A percentile compares a stretch with the other conserved stretches of the same genome.
phyloP scores from a whole-genome alignment of 1,284 basidiomycete genomes.

The Cystobasidium pallidum region DNA sequence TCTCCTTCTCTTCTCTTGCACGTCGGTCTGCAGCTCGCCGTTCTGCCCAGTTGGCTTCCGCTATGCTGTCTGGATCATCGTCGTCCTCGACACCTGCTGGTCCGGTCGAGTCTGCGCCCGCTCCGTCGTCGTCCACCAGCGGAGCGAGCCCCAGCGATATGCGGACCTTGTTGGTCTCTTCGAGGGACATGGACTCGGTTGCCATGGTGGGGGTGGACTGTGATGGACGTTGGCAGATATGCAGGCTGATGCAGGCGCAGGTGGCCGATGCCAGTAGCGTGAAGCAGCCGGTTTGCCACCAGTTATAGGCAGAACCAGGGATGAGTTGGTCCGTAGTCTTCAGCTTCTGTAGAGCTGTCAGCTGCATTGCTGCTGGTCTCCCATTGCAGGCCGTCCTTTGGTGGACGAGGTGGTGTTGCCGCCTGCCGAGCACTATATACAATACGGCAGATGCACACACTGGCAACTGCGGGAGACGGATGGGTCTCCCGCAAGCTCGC shows the following conservation, averaged over 20 bases:
- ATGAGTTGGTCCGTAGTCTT: too few relatives aligned
- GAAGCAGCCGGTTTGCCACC: not conserved
- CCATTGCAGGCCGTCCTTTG: too few relatives aligned
- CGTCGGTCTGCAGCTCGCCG: constrained; percentile 70
- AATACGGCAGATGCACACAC: too few relatives aligned
- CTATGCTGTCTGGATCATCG: constrained; percentile 58
- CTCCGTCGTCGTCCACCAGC: constrained; percentile 63
- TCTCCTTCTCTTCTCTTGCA: constrained; percentile 70
- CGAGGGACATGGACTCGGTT: constrained; percentile 81
- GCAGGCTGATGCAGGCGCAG: too few relatives aligned
- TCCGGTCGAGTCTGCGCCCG: constrained; percentile 23
- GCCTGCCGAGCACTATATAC: too few relatives aligned
- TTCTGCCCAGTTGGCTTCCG: constrained; percentile 80
- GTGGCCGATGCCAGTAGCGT: too few relatives aligned
- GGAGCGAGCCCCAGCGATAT: constrained; percentile 92
- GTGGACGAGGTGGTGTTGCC: too few relatives aligned
- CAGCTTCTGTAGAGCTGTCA: too few relatives aligned
- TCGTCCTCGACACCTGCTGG: constrained; percentile 43
- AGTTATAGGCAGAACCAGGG: not conserved
- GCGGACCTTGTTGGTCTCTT: constrained; percentile 98
- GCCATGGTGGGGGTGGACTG: constrained; percentile 14
- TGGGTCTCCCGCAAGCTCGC: too few relatives aligned
- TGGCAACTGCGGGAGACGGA: too few relatives aligned
- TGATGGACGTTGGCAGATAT: not conserved
- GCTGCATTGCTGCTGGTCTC: too few relatives aligned